These are phyloP conservation scores for Zasmidium cellare DNA, from an alignment of 2,329 filamentous ascomycete genomes.

Conservation along the genomic window DNA sequence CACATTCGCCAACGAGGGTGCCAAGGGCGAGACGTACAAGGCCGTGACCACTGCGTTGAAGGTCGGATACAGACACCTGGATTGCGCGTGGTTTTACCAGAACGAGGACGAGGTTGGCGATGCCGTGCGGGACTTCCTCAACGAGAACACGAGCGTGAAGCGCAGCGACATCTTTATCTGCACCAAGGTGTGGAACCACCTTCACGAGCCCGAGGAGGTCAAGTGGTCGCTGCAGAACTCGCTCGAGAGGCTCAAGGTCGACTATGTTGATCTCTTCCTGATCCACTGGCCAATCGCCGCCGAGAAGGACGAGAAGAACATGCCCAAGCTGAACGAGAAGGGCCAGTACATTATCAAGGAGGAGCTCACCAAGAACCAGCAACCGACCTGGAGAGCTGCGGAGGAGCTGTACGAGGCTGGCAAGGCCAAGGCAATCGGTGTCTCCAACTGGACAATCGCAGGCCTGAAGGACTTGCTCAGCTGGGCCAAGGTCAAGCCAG, in stretches of 20 bases:
- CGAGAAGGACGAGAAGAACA: conserved; percentile 51
- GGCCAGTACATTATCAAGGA: conserved; percentile 65
- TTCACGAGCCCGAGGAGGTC: conserved; percentile 43
- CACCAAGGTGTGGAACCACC: conserved; percentile 57
- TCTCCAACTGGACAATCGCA: conserved; percentile 52
- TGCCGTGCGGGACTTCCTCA: conserved; percentile 56
- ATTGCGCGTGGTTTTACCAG: conserved; percentile 57
- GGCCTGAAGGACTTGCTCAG: conserved; percentile 46
- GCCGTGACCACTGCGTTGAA: conserved; percentile 52
- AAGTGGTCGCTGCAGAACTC: conserved; percentile 37
- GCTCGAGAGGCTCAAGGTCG: conserved; percentile 34
- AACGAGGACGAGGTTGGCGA: conserved; percentile 57
- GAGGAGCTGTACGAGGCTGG: conserved; percentile 57
- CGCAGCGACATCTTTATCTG: conserved; percentile 53
- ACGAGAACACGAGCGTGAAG: conserved; percentile 47
- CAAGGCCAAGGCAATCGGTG: conserved; percentile 56
- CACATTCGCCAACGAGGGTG: conserved; percentile 67
- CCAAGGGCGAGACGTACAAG: conserved; percentile 59
- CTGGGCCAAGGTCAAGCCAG: conserved; percentile 42
- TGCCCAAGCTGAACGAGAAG: conserved; percentile 52
- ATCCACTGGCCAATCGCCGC: conserved; percentile 50
- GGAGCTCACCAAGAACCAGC: conserved; percentile 65
- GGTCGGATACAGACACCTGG: conserved; percentile 55
- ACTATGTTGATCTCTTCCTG: conserved; percentile 39
- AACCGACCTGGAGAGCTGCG: conserved; percentile 64